phyloP scores from a whole-genome alignment of 1,139 yeast species.

The Yamadazyma taylorii region DNA sequence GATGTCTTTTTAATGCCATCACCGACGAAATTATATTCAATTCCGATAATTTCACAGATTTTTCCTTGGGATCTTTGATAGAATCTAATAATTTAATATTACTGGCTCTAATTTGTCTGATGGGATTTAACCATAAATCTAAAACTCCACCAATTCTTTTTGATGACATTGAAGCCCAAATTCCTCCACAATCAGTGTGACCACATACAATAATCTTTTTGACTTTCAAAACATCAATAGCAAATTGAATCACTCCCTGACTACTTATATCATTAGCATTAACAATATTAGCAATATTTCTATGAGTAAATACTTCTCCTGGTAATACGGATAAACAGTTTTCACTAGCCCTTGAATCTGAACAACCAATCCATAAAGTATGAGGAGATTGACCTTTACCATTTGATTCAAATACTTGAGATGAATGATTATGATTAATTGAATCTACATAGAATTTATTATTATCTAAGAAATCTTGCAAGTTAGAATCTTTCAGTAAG shows the following conservation, averaged over 20 bases:
- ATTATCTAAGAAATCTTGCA: conserved; percentile 65
- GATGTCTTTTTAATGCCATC: conserved; percentile 62
- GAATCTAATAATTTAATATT: conserved; percentile 48
- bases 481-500: conserved; percentile 53
- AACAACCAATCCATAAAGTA: conserved; percentile 94
- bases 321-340: conserved; percentile 77
- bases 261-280: conserved; percentile 71
- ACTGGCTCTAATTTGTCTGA: conserved; percentile 67
- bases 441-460: conserved; percentile 69
- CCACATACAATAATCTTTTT: conserved; percentile 88
- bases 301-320: conserved; percentile 92
- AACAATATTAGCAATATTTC: conserved; percentile 87
- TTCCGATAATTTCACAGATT: conserved; percentile 70
- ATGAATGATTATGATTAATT: conserved; percentile 59
- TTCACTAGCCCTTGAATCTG: conserved; percentile 91
- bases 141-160: conserved; percentile 72
- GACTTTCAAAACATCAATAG: conserved; percentile 83
- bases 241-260: conserved; percentile 85
- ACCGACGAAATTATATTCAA: conserved; percentile 71
- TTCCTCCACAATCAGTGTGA: conserved; percentile 98
- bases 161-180: conserved; percentile 78
- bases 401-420: conserved; percentile 61
- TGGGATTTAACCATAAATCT: conserved; percentile 75
- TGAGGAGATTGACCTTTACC: conserved; percentile 90
- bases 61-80: conserved; percentile 50